Base-by-base conservation (phyloP, 306 rosid genomes). In the Castanopsis chinensis region DNA sequence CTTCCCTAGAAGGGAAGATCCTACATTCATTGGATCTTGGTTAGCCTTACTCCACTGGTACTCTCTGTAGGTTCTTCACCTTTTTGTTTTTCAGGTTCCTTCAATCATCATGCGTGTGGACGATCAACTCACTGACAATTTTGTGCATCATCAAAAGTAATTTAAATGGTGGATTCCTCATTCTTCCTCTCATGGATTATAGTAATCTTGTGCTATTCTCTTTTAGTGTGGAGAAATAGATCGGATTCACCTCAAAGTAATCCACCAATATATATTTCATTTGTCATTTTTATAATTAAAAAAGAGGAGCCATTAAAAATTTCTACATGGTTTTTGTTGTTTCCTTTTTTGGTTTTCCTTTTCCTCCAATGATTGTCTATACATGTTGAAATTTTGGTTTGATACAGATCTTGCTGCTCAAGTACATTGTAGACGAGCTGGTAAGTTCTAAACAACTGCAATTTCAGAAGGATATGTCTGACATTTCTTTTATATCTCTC, bases 111-210 rank as follows among this genome's bases (percentile, higher is more conserved):
- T 0, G 0, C 2, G 0, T 3, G 2, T 41, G 11, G 0, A 41
- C 11, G 0, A 41, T 41, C 12, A 41, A 2, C 45, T 41, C 3
- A 41, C 45, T 8, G 0, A 41, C 12, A 41, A 41, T 41, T 41
- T 41, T 41, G 12, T 8, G 12, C 12, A 41, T 41, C 12, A 41
- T 41, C 45, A 8, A 41, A 41, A 41, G 11, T 41, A 41, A 41
- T 41, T 41, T 41, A 1, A 41, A 0, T 8, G 3, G 12, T 41
- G 3, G 12, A 41, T 41, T 41, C 45, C 45, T 41, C 45, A 88
- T 95, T 72, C 97, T 97, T 1, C 99, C 92, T 14, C 97, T 81
- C 61, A 94, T 92, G 97, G 90, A 92, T 81, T 93, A 81, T 17
- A 65, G 84, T 59, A 88, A 85, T 75, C 91, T 95, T 80, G 92